A percentile compares a stretch with the other conserved stretches of the same genome.
Evolutionary conservation across 805 yeast species (phyloP).

Genomic region (Diddensiella caesifluorescens): DNA sequence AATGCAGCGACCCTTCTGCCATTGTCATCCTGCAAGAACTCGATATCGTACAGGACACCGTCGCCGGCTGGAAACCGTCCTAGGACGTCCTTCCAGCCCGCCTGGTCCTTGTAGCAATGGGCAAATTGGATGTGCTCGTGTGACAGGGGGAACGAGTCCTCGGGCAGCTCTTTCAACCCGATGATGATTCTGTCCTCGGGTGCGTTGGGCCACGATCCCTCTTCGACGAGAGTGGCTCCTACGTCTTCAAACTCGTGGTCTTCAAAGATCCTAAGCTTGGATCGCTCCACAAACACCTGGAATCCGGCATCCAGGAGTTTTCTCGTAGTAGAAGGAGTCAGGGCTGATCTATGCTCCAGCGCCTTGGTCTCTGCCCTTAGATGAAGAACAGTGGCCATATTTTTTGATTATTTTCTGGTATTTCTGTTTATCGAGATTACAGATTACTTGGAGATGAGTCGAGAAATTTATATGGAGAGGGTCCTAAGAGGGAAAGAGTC

Average conservation of each 20-base stretch:
- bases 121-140: conserved; percentile 99
- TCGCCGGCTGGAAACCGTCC: conserved; percentile 85
- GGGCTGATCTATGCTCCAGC: conserved; percentile 92
- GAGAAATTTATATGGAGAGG: too few relatives aligned
- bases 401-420: background rate
- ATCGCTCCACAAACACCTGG: conserved; percentile 81
- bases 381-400: conserved; percentile 56
- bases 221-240: conserved; percentile 87
- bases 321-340: conserved; percentile 88
- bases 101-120: conserved; percentile 97
- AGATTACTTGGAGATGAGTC: too few relatives aligned
- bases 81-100: conserved; percentile 92
- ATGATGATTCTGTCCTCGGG: conserved; percentile 85
- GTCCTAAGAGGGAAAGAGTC: too few relatives aligned
- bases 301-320: conserved; percentile 81
- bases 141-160: conserved; percentile 78
- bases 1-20: conserved; percentile 99
- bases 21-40: conserved; percentile 85
- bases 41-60: conserved; percentile 88
- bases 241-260: conserved; percentile 65
- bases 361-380: conserved; percentile 97
- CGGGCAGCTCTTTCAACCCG: conserved; percentile 93
- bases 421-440: too few relatives aligned
- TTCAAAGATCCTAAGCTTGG: conserved; percentile 75
- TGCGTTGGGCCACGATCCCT: conserved; percentile 89